A percentile compares a stretch with the other conserved stretches of the same genome.
These are phyloP conservation scores for Sporodiniella umbellata DNA, from an alignment of 371 early-diverging fungal species.

Conservation along the genomic window DNA sequence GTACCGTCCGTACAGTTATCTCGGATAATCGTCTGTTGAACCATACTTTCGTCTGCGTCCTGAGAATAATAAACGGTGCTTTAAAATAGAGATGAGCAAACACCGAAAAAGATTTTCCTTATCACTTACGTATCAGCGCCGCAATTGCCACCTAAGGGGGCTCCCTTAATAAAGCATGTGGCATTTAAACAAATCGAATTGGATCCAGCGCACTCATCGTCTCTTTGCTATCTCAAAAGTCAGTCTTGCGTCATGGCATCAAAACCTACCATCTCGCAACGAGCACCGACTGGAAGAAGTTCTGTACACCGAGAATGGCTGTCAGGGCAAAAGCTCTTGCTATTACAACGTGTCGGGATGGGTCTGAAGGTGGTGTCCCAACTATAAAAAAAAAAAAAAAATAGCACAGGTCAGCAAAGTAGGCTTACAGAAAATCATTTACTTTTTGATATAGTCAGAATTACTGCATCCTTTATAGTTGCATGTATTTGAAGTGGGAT, in stretches of 20 bases:
- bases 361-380: conserved; percentile 28
- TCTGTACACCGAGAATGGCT: conserved; percentile 30
- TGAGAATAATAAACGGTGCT: conserved; percentile 34
- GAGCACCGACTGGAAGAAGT: conserved; percentile 18
- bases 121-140: conserved; percentile 41
- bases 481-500: conserved; percentile 31
- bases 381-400: conserved; percentile 7
- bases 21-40: conserved; percentile 38
- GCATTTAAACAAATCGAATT: conserved; percentile 43
- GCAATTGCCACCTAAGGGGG: conserved; percentile 41
- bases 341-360: conserved; percentile 31
- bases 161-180: conserved; percentile 38
- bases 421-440: too few species aligned
- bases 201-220: conserved; percentile 40
- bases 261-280: conserved; percentile 27
- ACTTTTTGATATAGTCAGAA: conserved; percentile 41
- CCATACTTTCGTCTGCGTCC: conserved; percentile 21
- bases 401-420: background rate
- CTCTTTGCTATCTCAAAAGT: conserved; percentile 31
- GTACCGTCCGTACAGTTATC: conserved; percentile 45
- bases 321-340: conserved; percentile 38
- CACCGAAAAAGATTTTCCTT: background rate
- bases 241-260: background rate
- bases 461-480: conserved; percentile 44
- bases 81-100: background rate